phyloP scores from a whole-genome alignment of 805 yeast species.

The Metschnikowia matae region DNA sequence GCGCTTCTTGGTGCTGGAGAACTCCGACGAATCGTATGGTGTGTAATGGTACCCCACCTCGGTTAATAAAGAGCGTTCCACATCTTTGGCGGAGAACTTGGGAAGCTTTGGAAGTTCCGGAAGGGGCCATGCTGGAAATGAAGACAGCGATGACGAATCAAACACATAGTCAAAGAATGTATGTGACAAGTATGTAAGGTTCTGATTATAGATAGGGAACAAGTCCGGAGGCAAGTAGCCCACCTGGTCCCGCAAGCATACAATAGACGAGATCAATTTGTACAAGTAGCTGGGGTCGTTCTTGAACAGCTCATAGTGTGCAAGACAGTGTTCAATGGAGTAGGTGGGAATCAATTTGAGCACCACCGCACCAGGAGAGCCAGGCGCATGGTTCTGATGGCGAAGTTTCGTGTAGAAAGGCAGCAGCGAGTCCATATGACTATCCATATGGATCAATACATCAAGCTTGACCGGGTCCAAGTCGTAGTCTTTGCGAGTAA shows the following conservation, averaged over 20 bases:
- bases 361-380: constrained; percentile 43
- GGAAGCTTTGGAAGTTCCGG: constrained; percentile 69
- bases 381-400: constrained; percentile 26
- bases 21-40: constrained; percentile 41
- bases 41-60: constrained; percentile 65
- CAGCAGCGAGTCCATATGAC: constrained; percentile 45
- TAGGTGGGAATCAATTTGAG: constrained; percentile 71
- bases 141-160: constrained; percentile 3
- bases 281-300: constrained; percentile 44
- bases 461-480: constrained; percentile 43
- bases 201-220: constrained; percentile 67
- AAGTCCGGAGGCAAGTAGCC: constrained; percentile 80
- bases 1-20: constrained; percentile 15
- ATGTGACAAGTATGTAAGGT: constrained; percentile 54
- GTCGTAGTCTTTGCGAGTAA: constrained; percentile 18
- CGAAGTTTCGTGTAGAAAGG: constrained; percentile 27
- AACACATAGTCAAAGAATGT: constrained; percentile 51
- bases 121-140: constrained; percentile 61
- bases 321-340: constrained; percentile 77
- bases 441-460: constrained; percentile 60
- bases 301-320: constrained; percentile 36
- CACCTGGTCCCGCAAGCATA: constrained; percentile 73
- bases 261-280: constrained; percentile 75
- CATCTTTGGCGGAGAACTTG: constrained; percentile 64
- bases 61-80: constrained; percentile 69